Conservation (phyloP, 306 rosid genomes). For the Vigna unguiculata region DNA sequence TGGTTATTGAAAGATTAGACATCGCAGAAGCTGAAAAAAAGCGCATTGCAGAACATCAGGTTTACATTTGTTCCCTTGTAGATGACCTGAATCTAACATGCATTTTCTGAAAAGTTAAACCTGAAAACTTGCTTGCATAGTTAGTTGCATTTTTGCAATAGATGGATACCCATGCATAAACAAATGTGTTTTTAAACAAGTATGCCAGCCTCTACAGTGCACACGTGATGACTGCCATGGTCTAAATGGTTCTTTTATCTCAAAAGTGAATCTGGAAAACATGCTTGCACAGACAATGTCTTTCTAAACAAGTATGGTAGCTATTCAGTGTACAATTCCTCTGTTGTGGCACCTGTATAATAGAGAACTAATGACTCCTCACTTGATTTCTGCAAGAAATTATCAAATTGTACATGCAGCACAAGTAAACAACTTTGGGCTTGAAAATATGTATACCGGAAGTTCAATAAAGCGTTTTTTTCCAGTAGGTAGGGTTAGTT, state of each 20-base stretch:
- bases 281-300: background rate
- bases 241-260: slow-evolving; percentile 27
- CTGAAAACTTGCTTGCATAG: background rate
- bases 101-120: slow-evolving; percentile 15
- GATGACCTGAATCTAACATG: slow-evolving; percentile 9
- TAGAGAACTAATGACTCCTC: slow-evolving; percentile 12
- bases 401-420: background rate
- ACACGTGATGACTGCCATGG: background rate
- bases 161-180: background rate
- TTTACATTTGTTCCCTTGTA: slow-evolving; percentile 29
- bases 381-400: background rate
- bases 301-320: background rate
- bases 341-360: background rate
- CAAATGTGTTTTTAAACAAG: background rate
- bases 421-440: background rate
- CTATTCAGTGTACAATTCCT: background rate
- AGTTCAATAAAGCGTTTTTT: background rate
- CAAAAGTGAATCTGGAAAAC: background rate
- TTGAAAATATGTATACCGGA: slow-evolving; percentile 2
- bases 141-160: slow-evolving; percentile 14
- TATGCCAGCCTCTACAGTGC: background rate
- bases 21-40: slow-evolving; percentile 73
- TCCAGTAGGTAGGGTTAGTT: background rate
- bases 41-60: slow-evolving; percentile 78
- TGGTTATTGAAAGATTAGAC: slow-evolving; percentile 85